Evolutionary conservation across 768 basidiomycete genomes (phyloP).

Genomic region (Pulveroboletus sp.): DNA sequence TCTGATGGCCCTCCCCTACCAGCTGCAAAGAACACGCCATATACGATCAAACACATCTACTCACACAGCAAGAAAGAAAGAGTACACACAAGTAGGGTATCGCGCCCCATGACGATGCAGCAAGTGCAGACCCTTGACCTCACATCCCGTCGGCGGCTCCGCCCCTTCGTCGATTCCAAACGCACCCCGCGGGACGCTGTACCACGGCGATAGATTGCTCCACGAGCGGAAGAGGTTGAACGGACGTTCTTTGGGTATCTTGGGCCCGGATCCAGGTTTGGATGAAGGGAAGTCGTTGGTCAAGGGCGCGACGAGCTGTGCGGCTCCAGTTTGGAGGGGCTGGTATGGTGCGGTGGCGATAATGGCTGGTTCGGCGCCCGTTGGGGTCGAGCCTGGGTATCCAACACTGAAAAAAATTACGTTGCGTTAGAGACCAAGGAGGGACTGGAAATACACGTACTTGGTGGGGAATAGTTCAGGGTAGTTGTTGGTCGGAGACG

Average conservation of each 20-base stretch:
- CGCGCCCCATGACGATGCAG: conserved; percentile 83
- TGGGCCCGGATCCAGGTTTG: neutral
- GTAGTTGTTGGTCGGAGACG: conserved; percentile 67
- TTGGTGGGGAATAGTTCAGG: conserved; percentile 74
- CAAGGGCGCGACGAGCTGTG: conserved; percentile 58
- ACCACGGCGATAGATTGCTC: conserved; percentile 89
- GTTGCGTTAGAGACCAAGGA: neutral
- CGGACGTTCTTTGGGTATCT: conserved; percentile 23
- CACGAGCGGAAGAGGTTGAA: conserved; percentile 76
- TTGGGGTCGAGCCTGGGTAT: conserved; percentile 74
- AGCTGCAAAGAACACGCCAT: conserved; percentile 34
- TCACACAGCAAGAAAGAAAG: neutral
- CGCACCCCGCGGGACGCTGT: conserved; percentile 57
- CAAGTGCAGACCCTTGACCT: conserved; percentile 71
- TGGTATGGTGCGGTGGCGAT: conserved; percentile 76
- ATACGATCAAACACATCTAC: neutral
- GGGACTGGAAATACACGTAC: conserved; percentile 7
- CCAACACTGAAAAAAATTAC: conserved; percentile 62
- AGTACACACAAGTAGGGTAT: conserved; percentile 61
- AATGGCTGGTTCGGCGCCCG: conserved; percentile 72
- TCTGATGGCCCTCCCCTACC: conserved; percentile 61
- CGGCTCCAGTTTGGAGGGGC: conserved; percentile 69
- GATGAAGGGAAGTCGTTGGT: conserved; percentile 18
- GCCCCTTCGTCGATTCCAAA: conserved; percentile 77
- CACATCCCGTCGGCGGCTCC: conserved; percentile 66